Conservation (phyloP, 177 flowering plant species). For the Vitis hybrid region DNA sequence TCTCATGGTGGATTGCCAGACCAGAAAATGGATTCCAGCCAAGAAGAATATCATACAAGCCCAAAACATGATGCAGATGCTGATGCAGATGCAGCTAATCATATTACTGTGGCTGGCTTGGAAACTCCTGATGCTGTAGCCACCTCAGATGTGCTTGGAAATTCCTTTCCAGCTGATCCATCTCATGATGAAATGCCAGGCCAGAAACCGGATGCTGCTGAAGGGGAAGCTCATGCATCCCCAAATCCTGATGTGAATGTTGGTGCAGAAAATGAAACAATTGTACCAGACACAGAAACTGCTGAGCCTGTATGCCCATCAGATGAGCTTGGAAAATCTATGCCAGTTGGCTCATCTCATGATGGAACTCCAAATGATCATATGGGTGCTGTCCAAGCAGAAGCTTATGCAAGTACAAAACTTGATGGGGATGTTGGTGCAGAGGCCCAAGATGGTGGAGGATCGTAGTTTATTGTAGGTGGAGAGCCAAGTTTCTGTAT, state of each 20-base stretch:
- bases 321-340: slow-evolving; percentile 49
- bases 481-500: no score
- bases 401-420: slow-evolving; percentile 11
- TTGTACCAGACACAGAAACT: slow-evolving; percentile 47
- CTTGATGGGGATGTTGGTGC: slow-evolving; percentile 20
- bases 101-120: slow-evolving; percentile 2
- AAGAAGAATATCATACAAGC: no score
- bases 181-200: slow-evolving; percentile 11
- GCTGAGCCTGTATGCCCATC: slow-evolving; percentile 52
- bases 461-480: no score
- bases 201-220: slow-evolving; percentile 11
- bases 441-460: neutral
- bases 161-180: slow-evolving; percentile 13
- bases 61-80: neutral
- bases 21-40: neutral
- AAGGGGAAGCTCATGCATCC: slow-evolving; percentile 1
- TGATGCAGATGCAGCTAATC: slow-evolving; percentile 9
- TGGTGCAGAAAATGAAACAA: slow-evolving; percentile 55
- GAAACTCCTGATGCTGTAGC: slow-evolving; percentile 12
- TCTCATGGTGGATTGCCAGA: slow-evolving; percentile 7
- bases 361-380: neutral
- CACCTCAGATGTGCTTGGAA: slow-evolving; percentile 13
- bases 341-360: slow-evolving; percentile 42
- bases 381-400: slow-evolving; percentile 8
- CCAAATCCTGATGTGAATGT: neutral